A percentile compares a stretch with the other conserved stretches of the same genome.
Conservation (phyloP, 805 yeast genomes). For the Nakazawaea holstii region DNA sequence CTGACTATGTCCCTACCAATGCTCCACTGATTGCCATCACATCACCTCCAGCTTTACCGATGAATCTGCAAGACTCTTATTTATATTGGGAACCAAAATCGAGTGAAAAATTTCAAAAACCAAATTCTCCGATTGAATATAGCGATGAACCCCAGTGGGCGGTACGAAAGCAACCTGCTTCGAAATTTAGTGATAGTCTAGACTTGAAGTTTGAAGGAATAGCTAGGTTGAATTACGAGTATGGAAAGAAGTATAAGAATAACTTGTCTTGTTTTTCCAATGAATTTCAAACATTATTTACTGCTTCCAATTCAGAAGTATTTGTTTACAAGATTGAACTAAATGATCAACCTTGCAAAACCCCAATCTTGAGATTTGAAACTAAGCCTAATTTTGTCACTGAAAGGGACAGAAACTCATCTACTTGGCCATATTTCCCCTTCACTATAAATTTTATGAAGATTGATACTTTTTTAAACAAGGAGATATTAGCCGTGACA, state of each 20-base stretch:
- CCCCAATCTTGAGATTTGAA: slow-evolving; percentile 29
- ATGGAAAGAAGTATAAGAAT: slow-evolving; percentile 34
- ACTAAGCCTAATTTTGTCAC: slow-evolving; percentile 36
- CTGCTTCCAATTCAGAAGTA: slow-evolving; percentile 30
- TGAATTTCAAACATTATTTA: slow-evolving; percentile 21
- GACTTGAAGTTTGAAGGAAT: slow-evolving; percentile 22
- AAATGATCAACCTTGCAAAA: slow-evolving; percentile 24
- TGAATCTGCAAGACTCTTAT: slow-evolving; percentile 26
- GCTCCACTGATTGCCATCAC: neutral
- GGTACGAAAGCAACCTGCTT: slow-evolving; percentile 28
- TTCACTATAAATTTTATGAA: slow-evolving; percentile 52
- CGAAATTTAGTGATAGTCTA: slow-evolving; percentile 28
- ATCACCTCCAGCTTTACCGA: slow-evolving; percentile 18
- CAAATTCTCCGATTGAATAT: neutral
- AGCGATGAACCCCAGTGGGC: slow-evolving; percentile 18
- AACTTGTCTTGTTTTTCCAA: slow-evolving; percentile 27
- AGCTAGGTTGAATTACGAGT: slow-evolving; percentile 19
- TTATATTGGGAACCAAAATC: slow-evolving; percentile 25
- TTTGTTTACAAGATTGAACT: slow-evolving; percentile 24
- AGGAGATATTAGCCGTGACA: slow-evolving; percentile 42
- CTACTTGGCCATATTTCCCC: slow-evolving; percentile 50
- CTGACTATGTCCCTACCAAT: neutral
- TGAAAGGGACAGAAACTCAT: slow-evolving; percentile 32
- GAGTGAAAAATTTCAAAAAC: slow-evolving; percentile 9
- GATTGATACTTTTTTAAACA: slow-evolving; percentile 27